A percentile compares a stretch with the other conserved stretches of the same genome.
These are phyloP conservation scores for Puccinia hordei DNA, from an alignment of 1,284 basidiomycete genomes.

Conservation along the genomic window DNA sequence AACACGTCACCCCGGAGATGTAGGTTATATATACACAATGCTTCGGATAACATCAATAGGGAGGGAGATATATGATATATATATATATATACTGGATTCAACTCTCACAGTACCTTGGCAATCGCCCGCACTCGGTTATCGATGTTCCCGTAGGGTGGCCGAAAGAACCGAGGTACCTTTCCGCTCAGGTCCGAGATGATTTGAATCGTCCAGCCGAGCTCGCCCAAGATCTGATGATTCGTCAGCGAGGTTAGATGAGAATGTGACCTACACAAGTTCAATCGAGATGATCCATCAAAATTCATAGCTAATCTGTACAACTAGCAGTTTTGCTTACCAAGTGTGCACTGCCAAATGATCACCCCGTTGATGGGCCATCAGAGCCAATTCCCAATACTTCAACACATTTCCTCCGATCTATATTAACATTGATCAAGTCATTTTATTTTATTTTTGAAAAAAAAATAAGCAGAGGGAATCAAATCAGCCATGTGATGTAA, in stretches of 20 bases:
- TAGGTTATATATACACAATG: neutral
- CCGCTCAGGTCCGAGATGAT: slow-evolving; percentile 49
- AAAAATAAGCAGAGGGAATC: too few species aligned
- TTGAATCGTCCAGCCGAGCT: slow-evolving; percentile 50
- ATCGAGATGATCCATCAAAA: neutral
- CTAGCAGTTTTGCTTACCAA: slow-evolving; percentile 28
- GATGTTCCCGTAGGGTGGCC: slow-evolving; percentile 48
- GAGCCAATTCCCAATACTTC: slow-evolving; percentile 29
- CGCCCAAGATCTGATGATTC: slow-evolving; percentile 37
- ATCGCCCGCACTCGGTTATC: slow-evolving; percentile 48
- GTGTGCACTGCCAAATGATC: slow-evolving; percentile 50
- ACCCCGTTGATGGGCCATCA: slow-evolving; percentile 11
- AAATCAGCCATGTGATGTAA: too few species aligned
- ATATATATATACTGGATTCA: too few species aligned
- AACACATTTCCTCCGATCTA: slow-evolving; percentile 48
- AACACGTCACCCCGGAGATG: neutral
- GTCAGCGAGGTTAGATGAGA: slow-evolving; percentile 31
- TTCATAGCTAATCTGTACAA: neutral
- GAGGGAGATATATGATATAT: too few species aligned
- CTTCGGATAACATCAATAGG: too few species aligned
- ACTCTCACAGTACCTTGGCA: slow-evolving; percentile 45
- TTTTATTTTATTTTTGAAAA: too few species aligned
- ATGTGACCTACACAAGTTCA: slow-evolving; percentile 35
- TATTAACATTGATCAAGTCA: too few species aligned
- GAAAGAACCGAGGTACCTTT: slow-evolving; percentile 34